Evolutionary conservation across 2,329 filamentous ascomycete species (phyloP).

Genomic region (Cladorrhinum sp.): DNA sequence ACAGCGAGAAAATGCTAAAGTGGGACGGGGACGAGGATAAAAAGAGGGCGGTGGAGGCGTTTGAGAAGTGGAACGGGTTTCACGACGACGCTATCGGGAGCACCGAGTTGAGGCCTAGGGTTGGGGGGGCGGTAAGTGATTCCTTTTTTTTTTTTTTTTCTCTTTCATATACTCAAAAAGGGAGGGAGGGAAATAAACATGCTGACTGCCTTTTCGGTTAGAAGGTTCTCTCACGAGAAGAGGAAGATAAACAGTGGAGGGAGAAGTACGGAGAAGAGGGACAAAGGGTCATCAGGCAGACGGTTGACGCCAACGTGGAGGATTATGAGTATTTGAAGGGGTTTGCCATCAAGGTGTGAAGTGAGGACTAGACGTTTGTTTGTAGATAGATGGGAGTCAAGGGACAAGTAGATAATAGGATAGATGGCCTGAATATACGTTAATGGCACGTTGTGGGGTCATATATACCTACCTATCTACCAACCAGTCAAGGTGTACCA

Average conservation of each 20-base stretch:
- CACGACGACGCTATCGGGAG: constrained; percentile 92
- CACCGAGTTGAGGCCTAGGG: constrained; percentile 68
- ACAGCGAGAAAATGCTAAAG: constrained; percentile 70
- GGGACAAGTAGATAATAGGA: background rate
- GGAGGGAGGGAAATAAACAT: constrained; percentile 13
- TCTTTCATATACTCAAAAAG: too few species aligned
- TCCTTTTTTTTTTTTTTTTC: constrained; percentile 10
- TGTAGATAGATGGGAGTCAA: background rate
- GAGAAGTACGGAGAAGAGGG: constrained; percentile 71
- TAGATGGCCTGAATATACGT: too few species aligned
- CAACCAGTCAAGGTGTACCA: too few species aligned
- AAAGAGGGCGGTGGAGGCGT: constrained; percentile 64
- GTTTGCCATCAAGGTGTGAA: constrained; percentile 61
- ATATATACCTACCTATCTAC: too few species aligned
- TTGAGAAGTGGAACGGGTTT: constrained; percentile 97
- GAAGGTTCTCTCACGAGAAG: constrained; percentile 61
- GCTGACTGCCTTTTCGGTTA: constrained; percentile 34
- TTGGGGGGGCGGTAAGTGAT: constrained; percentile 55
- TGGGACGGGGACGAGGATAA: constrained; percentile 79
- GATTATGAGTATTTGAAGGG: constrained; percentile 81
- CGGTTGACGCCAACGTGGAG: constrained; percentile 67
- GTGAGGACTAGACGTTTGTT: too few species aligned
- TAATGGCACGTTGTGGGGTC: too few species aligned
- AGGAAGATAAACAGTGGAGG: constrained; percentile 68
- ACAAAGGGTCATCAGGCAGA: constrained; percentile 65